These are phyloP conservation scores for Aspergillus indologenus DNA, from an alignment of 495 filamentous ascomycete species.

Conservation along the genomic window DNA sequence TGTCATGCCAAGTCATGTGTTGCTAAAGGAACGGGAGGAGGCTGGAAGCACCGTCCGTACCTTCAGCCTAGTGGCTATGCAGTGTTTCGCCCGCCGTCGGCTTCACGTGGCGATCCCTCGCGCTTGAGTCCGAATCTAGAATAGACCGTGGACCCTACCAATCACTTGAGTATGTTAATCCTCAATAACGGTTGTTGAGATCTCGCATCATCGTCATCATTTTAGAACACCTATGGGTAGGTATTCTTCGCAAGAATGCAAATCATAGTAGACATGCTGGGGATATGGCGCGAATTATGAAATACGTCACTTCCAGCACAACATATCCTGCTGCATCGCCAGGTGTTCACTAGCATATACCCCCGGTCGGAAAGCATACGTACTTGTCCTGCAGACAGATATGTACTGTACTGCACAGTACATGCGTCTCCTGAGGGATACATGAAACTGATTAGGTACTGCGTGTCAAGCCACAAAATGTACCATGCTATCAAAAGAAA, in stretches of 20 bases:
- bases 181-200: neutral
- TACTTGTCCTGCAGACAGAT: too few relatives aligned
- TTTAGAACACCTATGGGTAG: too few relatives aligned
- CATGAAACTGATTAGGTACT: too few relatives aligned
- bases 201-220: neutral
- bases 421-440: too few relatives aligned
- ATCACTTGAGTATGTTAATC: neutral
- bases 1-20: neutral
- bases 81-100: neutral
- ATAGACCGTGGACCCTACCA: neutral
- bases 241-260: neutral
- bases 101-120: slow-evolving; percentile 3
- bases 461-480: too few relatives aligned
- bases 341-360: neutral
- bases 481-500: too few relatives aligned
- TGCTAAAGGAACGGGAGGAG: slow-evolving; percentile 3
- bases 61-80: neutral
- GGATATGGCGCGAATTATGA: too few relatives aligned
- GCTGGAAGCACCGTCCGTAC: neutral
- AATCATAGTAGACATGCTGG: neutral
- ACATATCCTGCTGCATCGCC: neutral
- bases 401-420: too few relatives aligned
- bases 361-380: too few relatives aligned
- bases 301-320: neutral
- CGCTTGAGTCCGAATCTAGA: neutral